Base-by-base conservation (phyloP, 2,329 filamentous ascomycete species). In the Emmonsia crescens region DNA sequence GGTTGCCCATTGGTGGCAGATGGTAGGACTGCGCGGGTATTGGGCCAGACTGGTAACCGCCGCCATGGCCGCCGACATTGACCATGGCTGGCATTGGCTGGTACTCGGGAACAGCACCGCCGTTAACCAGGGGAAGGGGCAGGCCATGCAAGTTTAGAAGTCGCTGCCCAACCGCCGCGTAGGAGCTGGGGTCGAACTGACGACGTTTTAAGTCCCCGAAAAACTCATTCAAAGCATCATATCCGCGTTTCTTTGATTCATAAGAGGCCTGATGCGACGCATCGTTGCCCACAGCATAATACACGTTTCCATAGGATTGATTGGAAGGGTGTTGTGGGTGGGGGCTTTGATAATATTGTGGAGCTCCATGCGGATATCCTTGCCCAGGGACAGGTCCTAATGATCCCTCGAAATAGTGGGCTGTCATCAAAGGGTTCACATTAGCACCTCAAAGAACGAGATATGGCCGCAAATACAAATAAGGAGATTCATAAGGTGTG, bases 121-220 rank as follows among this genome's bases (percentile, higher is more conserved):
- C 79, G 67, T 85, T 82, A 57, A 89, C 80, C 60, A 83, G 73
- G 76, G 85, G 71, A 82, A 86, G 76, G 66, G 82, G 79, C 60
- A 88, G 81, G 60, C 85, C 85, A 72, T 94, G 89, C 14, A 96
- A 82, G 64, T 89, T 88, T 73, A 93, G 84, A 63, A 99, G 83
- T 64, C 92, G 88, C 73, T 94, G 90, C 68, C 91, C 91, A 66
- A 99, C 91, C 71, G 95, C 89, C 62, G 88, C 83, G 75, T 96
- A 97, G n/a, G 89, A 94, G 60, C 83, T 83, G 2, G 92, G 89
- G 73, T 97, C 91, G 67, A 97, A 89, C 69, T 91, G 86, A 71
- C 91, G 89, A 69, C 92, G 89, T 82, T 96, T 97, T 68, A 91
- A 86, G 72, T 89, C 91, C 67, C 89, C 90, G 67, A 97, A 96